Base-by-base conservation (phyloP, 2,329 filamentous ascomycete genomes). In the Elsinoe australis region DNA sequence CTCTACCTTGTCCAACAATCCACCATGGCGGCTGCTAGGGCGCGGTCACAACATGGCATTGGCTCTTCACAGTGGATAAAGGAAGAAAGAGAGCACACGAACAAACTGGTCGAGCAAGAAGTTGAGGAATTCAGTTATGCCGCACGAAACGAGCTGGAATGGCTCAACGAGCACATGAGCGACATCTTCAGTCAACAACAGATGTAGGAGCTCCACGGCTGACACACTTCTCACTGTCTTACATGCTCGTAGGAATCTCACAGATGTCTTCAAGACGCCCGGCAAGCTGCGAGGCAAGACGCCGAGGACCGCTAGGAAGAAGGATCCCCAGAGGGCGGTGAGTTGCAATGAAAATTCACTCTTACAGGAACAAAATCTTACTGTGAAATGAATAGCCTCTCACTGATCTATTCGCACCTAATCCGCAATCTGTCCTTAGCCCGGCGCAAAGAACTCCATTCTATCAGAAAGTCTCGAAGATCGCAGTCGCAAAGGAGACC, bases 111-210 rank as follows among this genome's bases (percentile, higher is more conserved):
- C 12, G 75, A 83, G 38, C 78, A 87, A 49, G 92, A 96, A 65
- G 78, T 86, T 48, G 90, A 96, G 56, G 94, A 98, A 68, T 94
- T 96, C 61, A 80, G 85, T 34, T 96, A 86, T 68, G 87, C 88
- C 22, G 89, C 87, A 53, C 80, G 86, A 51, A 94, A 96, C 67
- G 92, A 98, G 65, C 72, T 96, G 61, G 89, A 96, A 64, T 98
- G 92, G 92, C 73, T 98, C 58, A 96, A 98, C 61, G 92, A 96
- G 69, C 92, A 98, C 66, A 95, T 98, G 90, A 80, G 80, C 42
- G 87, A 94, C 54, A 87, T 98, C 60, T 94, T 96, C 64, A 83
- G 82, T 59, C 81, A 83, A 58, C 85, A 88, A 61, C 80, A 89
- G 67, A 79, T 88, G 92, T 95, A 78, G 60, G 84, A 50, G 32